These are phyloP conservation scores for Penicillium sumatraense DNA, from an alignment of 2,329 filamentous ascomycete species.

Conservation along the genomic window DNA sequence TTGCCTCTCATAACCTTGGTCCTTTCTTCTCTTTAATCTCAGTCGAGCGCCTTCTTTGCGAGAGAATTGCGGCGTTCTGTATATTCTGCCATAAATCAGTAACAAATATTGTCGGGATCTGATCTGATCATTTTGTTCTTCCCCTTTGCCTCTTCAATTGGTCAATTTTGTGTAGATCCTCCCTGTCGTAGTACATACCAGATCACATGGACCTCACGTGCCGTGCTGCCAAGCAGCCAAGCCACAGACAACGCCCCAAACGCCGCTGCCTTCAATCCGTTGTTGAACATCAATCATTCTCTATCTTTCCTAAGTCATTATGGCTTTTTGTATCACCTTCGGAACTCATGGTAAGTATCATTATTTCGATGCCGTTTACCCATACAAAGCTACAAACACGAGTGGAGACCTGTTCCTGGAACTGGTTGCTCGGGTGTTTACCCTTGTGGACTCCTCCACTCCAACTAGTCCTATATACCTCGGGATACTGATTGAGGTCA, in stretches of 20 bases:
- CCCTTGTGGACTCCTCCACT: constrained; percentile 9
- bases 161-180: neutral
- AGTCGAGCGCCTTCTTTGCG: constrained; percentile 11
- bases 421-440: constrained; percentile 15
- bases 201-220: constrained; percentile 30
- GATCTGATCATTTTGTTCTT: neutral
- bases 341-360: constrained; percentile 44
- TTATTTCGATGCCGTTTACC: neutral
- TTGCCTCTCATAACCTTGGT: constrained; percentile 9
- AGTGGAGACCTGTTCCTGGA: constrained; percentile 14
- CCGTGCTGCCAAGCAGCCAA: constrained; percentile 35
- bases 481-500: constrained; percentile 17
- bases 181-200: constrained; percentile 4
- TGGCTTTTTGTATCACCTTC: constrained; percentile 51
- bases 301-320: constrained; percentile 21
- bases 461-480: constrained; percentile 6
- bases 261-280: constrained; percentile 32
- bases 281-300: neutral
- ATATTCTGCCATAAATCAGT: constrained; percentile 11
- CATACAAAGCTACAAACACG: neutral
- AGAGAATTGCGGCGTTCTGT: constrained; percentile 15
- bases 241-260: constrained; percentile 39
- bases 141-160: neutral
- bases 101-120: constrained; percentile 6
- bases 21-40: neutral